These are phyloP conservation scores for Mrakia blollopis DNA, from an alignment of 768 basidiomycete species.

Conservation along the genomic window DNA sequence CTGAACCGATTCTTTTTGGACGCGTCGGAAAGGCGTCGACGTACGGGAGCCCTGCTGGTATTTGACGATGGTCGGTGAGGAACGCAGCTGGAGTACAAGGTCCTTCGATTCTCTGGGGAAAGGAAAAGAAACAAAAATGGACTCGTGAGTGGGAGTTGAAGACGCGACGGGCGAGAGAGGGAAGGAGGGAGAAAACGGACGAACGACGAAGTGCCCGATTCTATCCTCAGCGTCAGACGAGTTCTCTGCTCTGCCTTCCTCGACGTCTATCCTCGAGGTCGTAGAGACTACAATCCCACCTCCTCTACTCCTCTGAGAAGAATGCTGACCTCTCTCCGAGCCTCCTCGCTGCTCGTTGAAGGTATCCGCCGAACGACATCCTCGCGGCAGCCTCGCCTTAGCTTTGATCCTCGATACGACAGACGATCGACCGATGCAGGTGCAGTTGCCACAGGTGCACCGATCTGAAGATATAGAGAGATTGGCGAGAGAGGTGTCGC, in stretches of 20 bases:
- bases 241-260: neutral
- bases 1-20: neutral
- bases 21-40: neutral
- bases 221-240: neutral
- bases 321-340: neutral
- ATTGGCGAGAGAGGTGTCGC: neutral
- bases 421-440: neutral
- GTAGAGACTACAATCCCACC: neutral
- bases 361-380: neutral
- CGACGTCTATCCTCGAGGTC: neutral
- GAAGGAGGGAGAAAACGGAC: neutral
- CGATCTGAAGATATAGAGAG: neutral
- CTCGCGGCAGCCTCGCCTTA: neutral
- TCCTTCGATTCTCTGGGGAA: neutral
- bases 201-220: neutral
- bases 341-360: neutral
- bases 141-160: neutral
- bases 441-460: neutral
- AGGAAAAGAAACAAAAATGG: neutral
- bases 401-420: neutral
- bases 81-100: neutral
- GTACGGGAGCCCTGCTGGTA: neutral
- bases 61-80: neutral
- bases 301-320: neutral
- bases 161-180: neutral